Conservation (phyloP, 306 rosid genomes). For the Cajanus cajan region DNA sequence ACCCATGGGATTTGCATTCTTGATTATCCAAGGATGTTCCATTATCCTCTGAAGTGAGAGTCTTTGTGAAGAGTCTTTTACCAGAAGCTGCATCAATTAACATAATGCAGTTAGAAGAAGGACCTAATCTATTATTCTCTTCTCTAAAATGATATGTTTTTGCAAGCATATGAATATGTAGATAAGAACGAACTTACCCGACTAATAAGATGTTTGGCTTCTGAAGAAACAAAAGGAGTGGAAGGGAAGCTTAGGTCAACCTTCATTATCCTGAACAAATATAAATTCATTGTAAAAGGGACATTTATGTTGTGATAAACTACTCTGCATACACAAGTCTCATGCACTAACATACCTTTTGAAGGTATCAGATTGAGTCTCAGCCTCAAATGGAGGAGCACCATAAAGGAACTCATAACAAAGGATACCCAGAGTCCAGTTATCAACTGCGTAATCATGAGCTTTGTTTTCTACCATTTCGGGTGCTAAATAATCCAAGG, state of each 20-base stretch:
- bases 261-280: slow-evolving; percentile 57
- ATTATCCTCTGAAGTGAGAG: slow-evolving; percentile 74
- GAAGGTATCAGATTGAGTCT: slow-evolving; percentile 79
- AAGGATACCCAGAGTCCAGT: slow-evolving; percentile 89
- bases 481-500: slow-evolving; percentile 88
- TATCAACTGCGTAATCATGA: slow-evolving; percentile 86
- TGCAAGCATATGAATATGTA: neutral
- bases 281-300: slow-evolving; percentile 1
- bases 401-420: slow-evolving; percentile 91
- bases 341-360: slow-evolving; percentile 42
- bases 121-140: neutral
- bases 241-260: slow-evolving; percentile 71
- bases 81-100: slow-evolving; percentile 63
- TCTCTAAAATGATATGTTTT: neutral
- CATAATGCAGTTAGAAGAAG: neutral
- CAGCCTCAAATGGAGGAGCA: slow-evolving; percentile 88
- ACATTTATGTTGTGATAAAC: neutral
- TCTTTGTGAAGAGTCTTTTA: slow-evolving; percentile 72
- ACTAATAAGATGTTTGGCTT: slow-evolving; percentile 70
- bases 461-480: slow-evolving; percentile 89
- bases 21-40: slow-evolving; percentile 87
- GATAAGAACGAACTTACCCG: slow-evolving; percentile 51
- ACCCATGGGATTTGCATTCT: slow-evolving; percentile 64
- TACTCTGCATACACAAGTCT: neutral
- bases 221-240: slow-evolving; percentile 54